Conservation (phyloP, 1,139 yeast species). For the Wickerhamomyces sp. region DNA sequence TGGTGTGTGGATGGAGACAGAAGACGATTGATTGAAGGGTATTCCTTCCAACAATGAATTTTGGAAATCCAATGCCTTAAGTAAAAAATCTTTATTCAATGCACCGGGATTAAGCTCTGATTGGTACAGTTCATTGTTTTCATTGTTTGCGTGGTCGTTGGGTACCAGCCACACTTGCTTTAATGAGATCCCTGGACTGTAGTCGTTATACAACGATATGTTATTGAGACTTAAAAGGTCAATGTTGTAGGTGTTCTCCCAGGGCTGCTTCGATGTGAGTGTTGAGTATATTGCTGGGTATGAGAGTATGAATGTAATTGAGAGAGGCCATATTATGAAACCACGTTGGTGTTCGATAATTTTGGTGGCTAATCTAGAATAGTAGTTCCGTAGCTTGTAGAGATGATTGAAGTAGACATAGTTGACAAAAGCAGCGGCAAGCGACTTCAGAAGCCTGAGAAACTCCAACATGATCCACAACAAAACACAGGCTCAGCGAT, state of each 20-base stretch:
- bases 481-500: no score
- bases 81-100: conserved; percentile 30
- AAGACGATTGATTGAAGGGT: conserved; percentile 4
- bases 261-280: conserved; percentile 19
- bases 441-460: conserved; percentile 16
- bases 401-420: conserved; percentile 14
- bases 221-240: conserved; percentile 12
- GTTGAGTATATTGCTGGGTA: conserved; percentile 43
- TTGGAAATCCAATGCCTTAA: conserved; percentile 30
- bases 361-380: conserved; percentile 24
- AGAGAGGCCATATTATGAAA: conserved; percentile 47
- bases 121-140: conserved; percentile 3
- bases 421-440: conserved; percentile 11
- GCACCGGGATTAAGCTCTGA: conserved; percentile 17
- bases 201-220: conserved; percentile 4
- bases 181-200: conserved; percentile 9
- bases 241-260: conserved; percentile 12
- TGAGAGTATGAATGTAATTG: conserved; percentile 45
- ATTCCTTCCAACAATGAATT: conserved; percentile 22
- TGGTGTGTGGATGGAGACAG: conserved; percentile 32
- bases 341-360: conserved; percentile 37
- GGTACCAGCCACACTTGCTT: conserved; percentile 24
- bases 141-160: conserved; percentile 4
- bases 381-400: conserved; percentile 18
- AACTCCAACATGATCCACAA: conserved; percentile 20